Percentiles rank a stretch among this genome's conserved stretches.
Evolutionary conservation across 2,329 filamentous ascomycete genomes (phyloP).

Genomic region (Cadophora malorum): DNA sequence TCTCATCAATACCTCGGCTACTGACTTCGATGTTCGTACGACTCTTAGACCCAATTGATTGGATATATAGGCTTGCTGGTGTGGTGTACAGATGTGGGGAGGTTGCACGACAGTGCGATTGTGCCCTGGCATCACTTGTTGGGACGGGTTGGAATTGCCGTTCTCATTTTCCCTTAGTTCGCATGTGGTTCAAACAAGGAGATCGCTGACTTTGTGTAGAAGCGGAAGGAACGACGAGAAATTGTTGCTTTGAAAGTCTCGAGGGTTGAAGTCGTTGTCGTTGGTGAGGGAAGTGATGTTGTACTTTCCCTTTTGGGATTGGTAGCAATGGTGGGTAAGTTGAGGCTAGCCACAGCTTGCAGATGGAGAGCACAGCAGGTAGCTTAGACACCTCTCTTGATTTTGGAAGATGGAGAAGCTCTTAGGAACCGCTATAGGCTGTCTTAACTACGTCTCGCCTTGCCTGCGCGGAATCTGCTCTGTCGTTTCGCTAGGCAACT

Average conservation of each 20-base stretch:
- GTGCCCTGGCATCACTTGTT: neutral
- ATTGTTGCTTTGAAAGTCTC: neutral
- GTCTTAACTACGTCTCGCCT: no score
- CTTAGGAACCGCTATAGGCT: neutral
- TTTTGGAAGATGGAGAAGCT: neutral
- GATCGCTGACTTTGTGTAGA: slow-evolving; percentile 11
- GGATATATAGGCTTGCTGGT: neutral
- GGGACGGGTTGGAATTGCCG: slow-evolving; percentile 9
- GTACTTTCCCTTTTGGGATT: neutral
- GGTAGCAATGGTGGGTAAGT: neutral
- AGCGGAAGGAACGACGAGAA: neutral
- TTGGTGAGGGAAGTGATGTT: no score
- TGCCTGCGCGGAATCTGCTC: no score
- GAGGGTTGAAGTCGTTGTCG: neutral
- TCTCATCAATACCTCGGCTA: slow-evolving; percentile 1
- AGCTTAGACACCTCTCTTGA: neutral
- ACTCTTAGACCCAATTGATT: neutral
- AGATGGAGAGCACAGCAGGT: neutral
- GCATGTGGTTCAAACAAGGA: neutral
- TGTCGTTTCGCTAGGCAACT: no score
- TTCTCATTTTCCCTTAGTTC: neutral
- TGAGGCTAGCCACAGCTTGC: neutral
- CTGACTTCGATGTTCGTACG: neutral
- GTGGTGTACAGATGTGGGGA: slow-evolving; percentile 9
- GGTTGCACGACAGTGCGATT: neutral